Base-by-base conservation (phyloP, 2,329 filamentous ascomycete genomes). In the Xylariaceae sp. region DNA sequence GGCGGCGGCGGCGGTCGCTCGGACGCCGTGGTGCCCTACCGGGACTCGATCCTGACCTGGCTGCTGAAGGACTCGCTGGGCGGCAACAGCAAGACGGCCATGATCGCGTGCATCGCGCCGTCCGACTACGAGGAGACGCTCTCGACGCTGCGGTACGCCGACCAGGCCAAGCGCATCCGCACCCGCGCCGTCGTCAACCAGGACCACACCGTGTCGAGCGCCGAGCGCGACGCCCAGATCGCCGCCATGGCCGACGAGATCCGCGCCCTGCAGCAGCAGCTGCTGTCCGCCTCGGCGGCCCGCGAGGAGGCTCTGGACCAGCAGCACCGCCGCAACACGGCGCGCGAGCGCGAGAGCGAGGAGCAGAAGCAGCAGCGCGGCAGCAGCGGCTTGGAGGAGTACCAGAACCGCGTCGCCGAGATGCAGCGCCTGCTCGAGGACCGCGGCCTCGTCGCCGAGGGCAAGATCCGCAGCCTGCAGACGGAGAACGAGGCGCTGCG, bases 381-480 rank as follows among this genome's bases (percentile, higher is more conserved):
- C n/a, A n/a, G n/a, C n/a, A 23, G 21, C 21, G 8, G 21, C 47
- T 67, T 98, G 16, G 92, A 96, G 50, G 88, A 94, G 58, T 98
- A 96, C 60, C 92, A 98, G 64, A 79, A 80, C 44, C 84, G 89
- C 51, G 92, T 98, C 13, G 72, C 77, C 30, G 77, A 82, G 36
- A 88, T 98, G 83, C 88, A 96, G 59, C 80, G 89, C 39, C 76
- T 94, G 59, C 95, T 95, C 89, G 89, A 96, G 58, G 92, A 98
- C 63, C 83, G 81, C 43, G 78, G 83, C 39, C 82, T 93, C 58
- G 84, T 96, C 11, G 81, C 84, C 19, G 90, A 96, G 55, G 87
- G 83, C 65, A 95, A 94, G 70, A 94, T 98, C 55, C 80, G 87
- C 46, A 86, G 83, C 43, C 64, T 98, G 34, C 83, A 84, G 57